Conservation (phyloP, 345 rosid genomes). For the Eutrema yunnanense region DNA sequence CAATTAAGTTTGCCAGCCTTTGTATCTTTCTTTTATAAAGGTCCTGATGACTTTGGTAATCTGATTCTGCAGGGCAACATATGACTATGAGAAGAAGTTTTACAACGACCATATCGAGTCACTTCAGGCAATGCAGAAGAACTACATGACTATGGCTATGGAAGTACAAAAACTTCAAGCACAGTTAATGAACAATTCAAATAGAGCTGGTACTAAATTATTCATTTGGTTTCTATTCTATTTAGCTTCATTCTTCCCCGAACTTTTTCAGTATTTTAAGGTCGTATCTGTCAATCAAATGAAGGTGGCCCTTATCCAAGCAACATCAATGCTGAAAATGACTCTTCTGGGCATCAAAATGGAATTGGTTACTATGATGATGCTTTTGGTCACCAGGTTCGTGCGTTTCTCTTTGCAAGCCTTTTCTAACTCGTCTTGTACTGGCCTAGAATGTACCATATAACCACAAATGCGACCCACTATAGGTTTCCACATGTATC, state of each 20-base stretch:
- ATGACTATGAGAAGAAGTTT: constrained; percentile 79
- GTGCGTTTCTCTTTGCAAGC: constrained; percentile 20
- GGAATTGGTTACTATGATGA: constrained; percentile 52
- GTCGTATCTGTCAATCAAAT: constrained; percentile 22
- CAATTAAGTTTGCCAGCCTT: neutral
- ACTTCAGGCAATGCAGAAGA: constrained; percentile 89
- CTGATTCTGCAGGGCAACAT: constrained; percentile 61
- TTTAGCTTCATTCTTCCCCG: neutral
- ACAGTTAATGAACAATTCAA: constrained; percentile 55
- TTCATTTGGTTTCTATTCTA: neutral
- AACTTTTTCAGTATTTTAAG: neutral
- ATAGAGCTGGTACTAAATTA: constrained; percentile 46
- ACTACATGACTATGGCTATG: constrained; percentile 75
- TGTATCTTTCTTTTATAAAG: neutral
- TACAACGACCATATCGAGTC: constrained; percentile 90
- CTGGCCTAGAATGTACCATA: neutral
- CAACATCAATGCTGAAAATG: constrained; percentile 43
- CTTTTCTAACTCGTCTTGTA: neutral
- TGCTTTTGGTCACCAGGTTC: constrained; percentile 59
- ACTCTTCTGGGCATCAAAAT: constrained; percentile 43
- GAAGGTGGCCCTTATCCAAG: constrained; percentile 59
- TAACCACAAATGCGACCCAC: neutral
- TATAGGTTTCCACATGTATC: neutral
- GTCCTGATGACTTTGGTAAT: neutral
- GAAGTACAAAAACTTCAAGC: constrained; percentile 92